Percentiles rank a stretch among this genome's conserved stretches.
These are phyloP conservation scores for Aspergillus nomiae DNA, from an alignment of 2,329 filamentous ascomycete species.

Conservation along the genomic window DNA sequence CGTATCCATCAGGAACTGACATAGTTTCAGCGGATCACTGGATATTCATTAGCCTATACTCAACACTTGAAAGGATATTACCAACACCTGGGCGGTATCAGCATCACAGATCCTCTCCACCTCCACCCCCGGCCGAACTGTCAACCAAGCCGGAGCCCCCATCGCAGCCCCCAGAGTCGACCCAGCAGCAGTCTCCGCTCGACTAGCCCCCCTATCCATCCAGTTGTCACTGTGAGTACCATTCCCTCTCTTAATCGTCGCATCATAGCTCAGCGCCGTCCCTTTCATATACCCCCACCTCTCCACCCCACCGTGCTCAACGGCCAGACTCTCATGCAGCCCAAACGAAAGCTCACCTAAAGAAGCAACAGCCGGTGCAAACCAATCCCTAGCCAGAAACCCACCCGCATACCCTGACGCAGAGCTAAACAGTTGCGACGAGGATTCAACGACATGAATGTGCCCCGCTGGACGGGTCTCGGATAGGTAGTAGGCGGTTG, in stretches of 20 bases:
- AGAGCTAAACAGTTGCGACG: constrained; percentile 66
- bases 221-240: constrained; percentile 62
- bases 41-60: not conserved
- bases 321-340: constrained; percentile 67
- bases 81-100: constrained; percentile 65
- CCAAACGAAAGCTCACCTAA: constrained; percentile 70
- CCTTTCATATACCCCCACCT: constrained; percentile 64
- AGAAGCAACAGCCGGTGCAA: constrained; percentile 56
- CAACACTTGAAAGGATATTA: constrained; percentile 14
- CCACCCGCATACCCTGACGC: constrained; percentile 75
- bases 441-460: constrained; percentile 62
- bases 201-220: constrained; percentile 65
- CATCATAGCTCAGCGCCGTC: constrained; percentile 59
- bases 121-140: constrained; percentile 54
- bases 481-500: constrained; percentile 73
- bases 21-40: constrained; percentile 68
- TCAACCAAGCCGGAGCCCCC: constrained; percentile 61
- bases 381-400: constrained; percentile 76
- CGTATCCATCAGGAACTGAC: constrained; percentile 63
- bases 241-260: constrained; percentile 38
- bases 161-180: constrained; percentile 37
- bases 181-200: constrained; percentile 55
- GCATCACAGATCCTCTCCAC: constrained; percentile 65
- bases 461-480: constrained; percentile 34
- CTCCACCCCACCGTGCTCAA: constrained; percentile 57